Conservation (phyloP, 352 stramenopile genomes). For the Phytophthora cryptogea region DNA sequence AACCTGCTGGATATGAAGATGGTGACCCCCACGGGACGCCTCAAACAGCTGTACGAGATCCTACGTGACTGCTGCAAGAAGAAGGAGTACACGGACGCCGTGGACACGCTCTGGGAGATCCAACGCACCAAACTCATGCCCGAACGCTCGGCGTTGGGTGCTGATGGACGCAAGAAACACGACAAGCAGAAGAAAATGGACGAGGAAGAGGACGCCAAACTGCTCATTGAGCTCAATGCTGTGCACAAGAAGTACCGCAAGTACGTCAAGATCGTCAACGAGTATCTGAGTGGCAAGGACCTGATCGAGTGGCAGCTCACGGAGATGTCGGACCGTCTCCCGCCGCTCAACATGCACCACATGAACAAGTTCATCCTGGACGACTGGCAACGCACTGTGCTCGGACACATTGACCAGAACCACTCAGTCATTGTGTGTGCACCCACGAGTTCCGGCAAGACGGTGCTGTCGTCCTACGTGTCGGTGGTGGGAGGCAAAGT, state of each 20-base stretch:
- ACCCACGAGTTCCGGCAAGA: slow-evolving; percentile 98
- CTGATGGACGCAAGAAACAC: slow-evolving; percentile 61
- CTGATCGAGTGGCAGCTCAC: slow-evolving; percentile 89
- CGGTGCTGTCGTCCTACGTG: slow-evolving; percentile 88
- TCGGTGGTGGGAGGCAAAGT: slow-evolving; percentile 82
- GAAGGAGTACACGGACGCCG: slow-evolving; percentile 84
- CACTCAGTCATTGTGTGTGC: slow-evolving; percentile 97
- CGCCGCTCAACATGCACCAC: slow-evolving; percentile 89
- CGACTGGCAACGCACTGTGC: slow-evolving; percentile 97
- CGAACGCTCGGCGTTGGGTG: slow-evolving; percentile 39
- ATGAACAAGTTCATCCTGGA: slow-evolving; percentile 96
- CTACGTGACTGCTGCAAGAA: slow-evolving; percentile 82
- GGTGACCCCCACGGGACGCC: slow-evolving; percentile 73
- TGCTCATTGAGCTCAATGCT: slow-evolving; percentile 59
- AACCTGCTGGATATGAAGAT: slow-evolving; percentile 88
- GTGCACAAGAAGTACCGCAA: slow-evolving; percentile 91
- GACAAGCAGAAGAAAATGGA: slow-evolving; percentile 80
- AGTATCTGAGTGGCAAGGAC: slow-evolving; percentile 70
- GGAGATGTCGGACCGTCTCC: slow-evolving; percentile 85
- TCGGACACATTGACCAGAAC: slow-evolving; percentile 94
- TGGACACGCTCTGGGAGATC: slow-evolving; percentile 90
- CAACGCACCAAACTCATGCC: slow-evolving; percentile 72
- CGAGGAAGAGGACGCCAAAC: slow-evolving; percentile 75
- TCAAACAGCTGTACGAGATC: slow-evolving; percentile 90
- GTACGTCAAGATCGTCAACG: slow-evolving; percentile 79